Evolutionary conservation across 768 basidiomycete species (phyloP), one percentile per base, ranked within the genome.

Genomic region (Cystobasidium onofrii): DNA sequence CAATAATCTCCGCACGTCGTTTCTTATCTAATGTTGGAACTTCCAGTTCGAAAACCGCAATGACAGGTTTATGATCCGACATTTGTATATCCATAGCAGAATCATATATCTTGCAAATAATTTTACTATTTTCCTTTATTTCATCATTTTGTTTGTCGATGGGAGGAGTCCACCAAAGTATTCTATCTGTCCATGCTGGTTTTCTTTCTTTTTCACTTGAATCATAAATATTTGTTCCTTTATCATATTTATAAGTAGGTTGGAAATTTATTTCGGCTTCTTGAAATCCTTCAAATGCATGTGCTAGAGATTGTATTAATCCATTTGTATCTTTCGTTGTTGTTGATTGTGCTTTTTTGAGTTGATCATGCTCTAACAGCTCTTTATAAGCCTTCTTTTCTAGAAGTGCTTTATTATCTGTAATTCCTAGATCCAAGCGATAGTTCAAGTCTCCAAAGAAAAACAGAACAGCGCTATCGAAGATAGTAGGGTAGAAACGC

Each of bases 401-500:
- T 13, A 78, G 76, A 46, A 77, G 73, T 6, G 71, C 54, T 43
- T 74, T 66, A 36, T 79, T 64, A 1, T 73, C 73, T 34, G 77
- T 73, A 43, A 78, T 79, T 13, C 72, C 72, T 44, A 77, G 44
- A 23, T 79, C 79, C 1, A 81, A 41, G 12, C 80, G 76, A 63
- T 80, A 81, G 71, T 81, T 81, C 44, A 81, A 72, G 65, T 81
- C 80, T 1, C 80, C 80, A 18, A 80, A 64, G 77, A 79, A 80
- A 75, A 80, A 78, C 10, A 73, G 31, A 27, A 55, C 33, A n/a
- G 50, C 52, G 46, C 66, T 43, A 31, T 74, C 64, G 72, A 43
- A 27, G 29, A 39, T 27, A 6, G 29, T 73, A 41, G 52, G 44
- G 70, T 69, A 64, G 15, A 50, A 25, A 13, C 31, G 66, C 10